phyloP scores from a whole-genome alignment of 768 basidiomycete genomes.

The Filobasidium floriforme region DNA sequence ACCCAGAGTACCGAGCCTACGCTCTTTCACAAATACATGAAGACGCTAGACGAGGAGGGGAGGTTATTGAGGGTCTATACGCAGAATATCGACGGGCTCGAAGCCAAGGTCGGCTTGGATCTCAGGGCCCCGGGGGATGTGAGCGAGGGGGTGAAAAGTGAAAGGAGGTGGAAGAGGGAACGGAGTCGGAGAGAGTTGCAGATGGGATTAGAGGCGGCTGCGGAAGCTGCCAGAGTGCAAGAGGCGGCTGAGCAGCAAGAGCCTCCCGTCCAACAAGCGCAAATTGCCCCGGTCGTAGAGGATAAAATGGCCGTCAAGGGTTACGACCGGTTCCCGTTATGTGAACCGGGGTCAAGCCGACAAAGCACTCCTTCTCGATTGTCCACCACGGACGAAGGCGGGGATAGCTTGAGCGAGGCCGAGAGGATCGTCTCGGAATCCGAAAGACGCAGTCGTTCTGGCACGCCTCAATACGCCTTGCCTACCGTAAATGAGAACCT shows the following conservation, averaged over 20 bases:
- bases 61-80: constrained; percentile 79
- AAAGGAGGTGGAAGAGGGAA: constrained; percentile 17
- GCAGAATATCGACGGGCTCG: constrained; percentile 87
- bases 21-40: constrained; percentile 68
- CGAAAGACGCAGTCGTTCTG: background rate
- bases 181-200: background rate
- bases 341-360: background rate
- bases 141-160: constrained; percentile 49
- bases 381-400: background rate
- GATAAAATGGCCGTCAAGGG: too few relatives aligned
- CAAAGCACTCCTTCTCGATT: background rate
- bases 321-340: background rate
- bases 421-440: background rate
- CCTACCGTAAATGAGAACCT: background rate
- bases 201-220: background rate
- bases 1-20: constrained; percentile 69
- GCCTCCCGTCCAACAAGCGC: too few relatives aligned
- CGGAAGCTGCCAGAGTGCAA: background rate
- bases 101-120: constrained; percentile 73
- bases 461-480: background rate
- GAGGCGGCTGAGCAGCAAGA: background rate
- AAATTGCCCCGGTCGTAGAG: too few relatives aligned
- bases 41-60: constrained; percentile 64
- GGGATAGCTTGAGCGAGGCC: constrained; percentile 4
- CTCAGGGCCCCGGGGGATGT: constrained; percentile 71